Evolutionary conservation across 305 asterid species (phyloP).

Genomic region (Fraxinus albicans): DNA sequence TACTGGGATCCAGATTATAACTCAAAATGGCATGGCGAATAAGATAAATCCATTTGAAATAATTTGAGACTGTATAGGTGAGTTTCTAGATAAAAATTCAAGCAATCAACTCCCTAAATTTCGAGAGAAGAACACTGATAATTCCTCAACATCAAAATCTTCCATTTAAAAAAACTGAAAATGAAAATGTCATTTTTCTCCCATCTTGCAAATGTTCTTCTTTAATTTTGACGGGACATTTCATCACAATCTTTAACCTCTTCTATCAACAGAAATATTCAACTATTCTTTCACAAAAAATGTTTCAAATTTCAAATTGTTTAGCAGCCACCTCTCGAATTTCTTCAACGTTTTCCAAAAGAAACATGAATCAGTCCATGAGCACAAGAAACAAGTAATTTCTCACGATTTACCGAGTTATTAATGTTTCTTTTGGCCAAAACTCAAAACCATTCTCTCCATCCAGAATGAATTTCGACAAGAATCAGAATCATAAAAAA

Average conservation of each 20-base stretch:
- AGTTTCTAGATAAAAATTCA: background rate
- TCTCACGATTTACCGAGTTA: background rate
- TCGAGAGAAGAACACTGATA: background rate
- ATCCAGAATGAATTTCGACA: background rate
- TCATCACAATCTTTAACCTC: slow-evolving; percentile 3
- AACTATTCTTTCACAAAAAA: background rate
- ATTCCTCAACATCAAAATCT: background rate
- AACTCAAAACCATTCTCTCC: background rate
- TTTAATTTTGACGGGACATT: background rate
- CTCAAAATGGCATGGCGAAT: background rate
- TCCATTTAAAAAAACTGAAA: background rate
- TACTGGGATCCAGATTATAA: background rate
- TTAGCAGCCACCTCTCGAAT: background rate
- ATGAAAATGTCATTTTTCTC: background rate
- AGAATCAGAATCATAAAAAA: background rate
- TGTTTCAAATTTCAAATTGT: background rate
- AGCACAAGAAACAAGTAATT: background rate
- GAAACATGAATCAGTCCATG: background rate
- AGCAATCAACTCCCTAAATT: background rate
- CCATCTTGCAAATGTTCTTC: background rate
- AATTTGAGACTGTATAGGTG: background rate
- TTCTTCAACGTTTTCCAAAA: background rate
- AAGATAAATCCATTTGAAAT: background rate
- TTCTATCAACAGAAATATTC: background rate
- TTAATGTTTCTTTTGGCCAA: background rate